phyloP scores from a whole-genome alignment of 2,329 filamentous ascomycete genomes.

The Pseudogymnoascus sp. region DNA sequence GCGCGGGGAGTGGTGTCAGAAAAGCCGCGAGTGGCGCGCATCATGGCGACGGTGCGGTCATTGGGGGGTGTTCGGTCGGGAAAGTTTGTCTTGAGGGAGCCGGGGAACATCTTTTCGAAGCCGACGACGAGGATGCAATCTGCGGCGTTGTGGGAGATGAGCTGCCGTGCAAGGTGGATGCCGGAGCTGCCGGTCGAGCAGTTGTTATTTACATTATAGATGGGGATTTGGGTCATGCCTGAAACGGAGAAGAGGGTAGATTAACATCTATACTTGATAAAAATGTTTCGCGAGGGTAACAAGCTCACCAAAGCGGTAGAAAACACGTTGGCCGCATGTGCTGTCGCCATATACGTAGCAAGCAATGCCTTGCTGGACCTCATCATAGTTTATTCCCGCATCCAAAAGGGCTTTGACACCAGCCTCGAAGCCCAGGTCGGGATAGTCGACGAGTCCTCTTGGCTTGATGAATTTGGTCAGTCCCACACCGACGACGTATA shows the following conservation, averaged over 20 bases:
- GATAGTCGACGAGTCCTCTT: constrained; percentile 27
- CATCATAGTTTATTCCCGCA: constrained; percentile 91
- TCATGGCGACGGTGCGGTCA: constrained; percentile 58
- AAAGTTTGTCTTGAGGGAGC: constrained; percentile 16
- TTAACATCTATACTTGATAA: background rate
- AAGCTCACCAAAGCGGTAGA: constrained; percentile 22
- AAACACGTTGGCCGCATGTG: constrained; percentile 23
- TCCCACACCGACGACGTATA: constrained; percentile 23
- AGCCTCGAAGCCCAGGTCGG: constrained; percentile 27
- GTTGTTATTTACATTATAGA: constrained; percentile 25
- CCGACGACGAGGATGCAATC: constrained; percentile 24
- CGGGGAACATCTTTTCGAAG: constrained; percentile 24
- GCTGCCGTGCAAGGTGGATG: constrained; percentile 19
- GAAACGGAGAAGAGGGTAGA: background rate
- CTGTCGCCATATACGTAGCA: constrained; percentile 22
- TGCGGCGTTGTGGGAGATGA: constrained; percentile 17
- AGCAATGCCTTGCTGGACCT: constrained; percentile 90
- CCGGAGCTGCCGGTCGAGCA: constrained; percentile 23
- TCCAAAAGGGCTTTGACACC: constrained; percentile 33
- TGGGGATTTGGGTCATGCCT: constrained; percentile 23
- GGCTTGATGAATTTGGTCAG: constrained; percentile 27
- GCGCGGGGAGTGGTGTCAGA: constrained; percentile 71
- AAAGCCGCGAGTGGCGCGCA: constrained; percentile 72
- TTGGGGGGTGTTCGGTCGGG: constrained; percentile 17
- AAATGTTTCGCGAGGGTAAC: background rate